Conservation (phyloP, 78 protist genomes). For the Dictyostelium intermedium region DNA sequence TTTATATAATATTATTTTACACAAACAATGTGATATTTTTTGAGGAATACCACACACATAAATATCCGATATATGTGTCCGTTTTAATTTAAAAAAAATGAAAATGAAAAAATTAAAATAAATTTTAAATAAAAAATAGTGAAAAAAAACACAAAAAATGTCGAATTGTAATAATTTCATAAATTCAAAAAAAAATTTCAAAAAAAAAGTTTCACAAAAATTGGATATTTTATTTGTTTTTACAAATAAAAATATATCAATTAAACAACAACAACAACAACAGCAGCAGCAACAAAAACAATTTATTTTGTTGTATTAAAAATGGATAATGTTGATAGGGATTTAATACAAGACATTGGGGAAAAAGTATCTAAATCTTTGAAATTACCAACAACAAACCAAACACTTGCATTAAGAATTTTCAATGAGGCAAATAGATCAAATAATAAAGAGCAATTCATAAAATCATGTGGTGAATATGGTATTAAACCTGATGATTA, state of each 20-base stretch:
- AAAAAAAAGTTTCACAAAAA: not conserved
- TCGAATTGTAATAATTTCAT: not conserved
- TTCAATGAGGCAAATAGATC: conserved; percentile 19
- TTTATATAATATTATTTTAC: too few species aligned
- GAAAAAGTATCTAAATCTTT: conserved; percentile 20
- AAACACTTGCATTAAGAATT: conserved; percentile 27
- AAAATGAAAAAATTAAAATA: not conserved
- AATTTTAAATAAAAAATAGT: not conserved
- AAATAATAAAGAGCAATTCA: not conserved
- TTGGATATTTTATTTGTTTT: not conserved
- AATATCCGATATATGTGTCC: not conserved
- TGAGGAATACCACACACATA: too few species aligned
- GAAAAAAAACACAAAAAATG: not conserved
- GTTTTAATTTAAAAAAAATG: not conserved
- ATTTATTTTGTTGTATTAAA: not conserved
- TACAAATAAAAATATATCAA: not conserved
- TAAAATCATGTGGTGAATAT: conserved; percentile 34
- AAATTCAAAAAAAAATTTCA: not conserved
- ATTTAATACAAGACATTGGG: conserved; percentile 9
- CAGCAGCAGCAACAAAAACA: not conserved
- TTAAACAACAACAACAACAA: too few species aligned
- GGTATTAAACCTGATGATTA: conserved; percentile 17
- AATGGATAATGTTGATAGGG: conserved; percentile 11
- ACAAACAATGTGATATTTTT: too few species aligned
- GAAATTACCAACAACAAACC: conserved; percentile 9